phyloP scores from a whole-genome alignment of 306 rosid species.

The Prunus campanulata region DNA sequence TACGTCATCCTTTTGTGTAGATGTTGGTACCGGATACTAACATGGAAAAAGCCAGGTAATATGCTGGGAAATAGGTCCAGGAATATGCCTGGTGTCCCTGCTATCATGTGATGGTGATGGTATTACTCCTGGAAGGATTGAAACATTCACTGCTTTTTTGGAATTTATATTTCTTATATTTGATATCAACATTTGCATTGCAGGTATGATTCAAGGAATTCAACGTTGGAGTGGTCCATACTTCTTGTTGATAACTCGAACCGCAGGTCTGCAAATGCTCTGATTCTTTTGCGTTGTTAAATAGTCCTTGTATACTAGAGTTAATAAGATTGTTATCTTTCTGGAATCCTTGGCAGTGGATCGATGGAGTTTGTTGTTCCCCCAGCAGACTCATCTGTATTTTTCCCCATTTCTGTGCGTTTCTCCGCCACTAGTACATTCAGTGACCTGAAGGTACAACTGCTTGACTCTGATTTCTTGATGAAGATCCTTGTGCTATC shows the following conservation, averaged over 20 bases:
- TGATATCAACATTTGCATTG: constrained; percentile 10
- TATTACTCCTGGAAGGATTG: not conserved
- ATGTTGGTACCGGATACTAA: not conserved
- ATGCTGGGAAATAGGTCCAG: not conserved
- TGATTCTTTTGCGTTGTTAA: not conserved
- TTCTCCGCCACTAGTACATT: constrained; percentile 76
- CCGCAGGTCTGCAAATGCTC: constrained; percentile 61
- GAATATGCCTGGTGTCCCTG: not conserved
- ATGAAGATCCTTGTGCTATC: not conserved
- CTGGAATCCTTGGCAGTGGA: constrained; percentile 57
- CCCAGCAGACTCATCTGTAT: constrained; percentile 72
- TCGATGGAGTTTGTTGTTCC: constrained; percentile 96
- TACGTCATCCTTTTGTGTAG: not conserved
- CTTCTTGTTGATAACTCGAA: constrained; percentile 83
- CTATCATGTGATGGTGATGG: not conserved
- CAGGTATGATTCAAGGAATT: constrained; percentile 90
- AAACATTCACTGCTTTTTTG: not conserved
- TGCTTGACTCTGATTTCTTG: constrained; percentile 4
- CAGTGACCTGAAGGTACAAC: constrained; percentile 82
- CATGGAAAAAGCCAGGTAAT: not conserved
- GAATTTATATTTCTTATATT: not conserved
- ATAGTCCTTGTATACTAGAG: not conserved
- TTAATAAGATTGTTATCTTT: not conserved
- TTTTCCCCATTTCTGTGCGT: constrained; percentile 83
- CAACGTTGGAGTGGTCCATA: constrained; percentile 86